Conservation (phyloP, 148 eudicot species). For the Mesembryanthemum crystallinum region DNA sequence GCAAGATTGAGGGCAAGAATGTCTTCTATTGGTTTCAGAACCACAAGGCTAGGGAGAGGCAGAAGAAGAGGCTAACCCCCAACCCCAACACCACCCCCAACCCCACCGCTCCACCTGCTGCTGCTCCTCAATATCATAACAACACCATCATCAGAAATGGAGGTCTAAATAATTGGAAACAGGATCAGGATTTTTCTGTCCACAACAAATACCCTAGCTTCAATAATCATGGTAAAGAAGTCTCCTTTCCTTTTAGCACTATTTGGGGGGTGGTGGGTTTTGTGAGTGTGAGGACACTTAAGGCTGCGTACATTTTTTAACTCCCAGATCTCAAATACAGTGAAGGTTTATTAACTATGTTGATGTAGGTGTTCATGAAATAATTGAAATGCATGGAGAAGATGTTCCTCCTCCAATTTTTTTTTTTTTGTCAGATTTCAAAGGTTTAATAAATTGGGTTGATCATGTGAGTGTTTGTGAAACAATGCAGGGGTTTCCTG, state of each 20-base stretch:
- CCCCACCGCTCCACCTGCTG: not conserved
- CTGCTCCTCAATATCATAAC: conserved; percentile 5
- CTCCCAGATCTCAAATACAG: no score
- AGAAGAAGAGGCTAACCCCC: conserved; percentile 76
- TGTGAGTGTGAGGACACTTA: no score
- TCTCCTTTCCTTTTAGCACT: not conserved
- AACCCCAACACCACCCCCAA: not conserved
- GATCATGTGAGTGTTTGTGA: not conserved
- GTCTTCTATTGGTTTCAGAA: conserved; percentile 99
- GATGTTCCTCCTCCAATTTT: not conserved
- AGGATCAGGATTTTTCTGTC: conserved; percentile 28
- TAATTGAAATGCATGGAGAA: conserved; percentile 15
- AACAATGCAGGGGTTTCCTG: conserved; percentile 35
- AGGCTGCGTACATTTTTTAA: no score
- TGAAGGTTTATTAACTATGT: not conserved
- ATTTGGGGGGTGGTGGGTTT: not conserved
- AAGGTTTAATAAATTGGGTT: not conserved
- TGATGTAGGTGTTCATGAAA: not conserved
- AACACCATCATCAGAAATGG: conserved; percentile 12
- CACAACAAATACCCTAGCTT: conserved; percentile 37
- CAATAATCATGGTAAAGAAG: conserved; percentile 26
- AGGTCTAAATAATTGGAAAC: conserved; percentile 23
- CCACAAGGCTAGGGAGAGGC: conserved; percentile 94
- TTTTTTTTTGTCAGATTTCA: not conserved
- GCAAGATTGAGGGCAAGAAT: conserved; percentile 96